Evolutionary conservation across 2,329 filamentous ascomycete genomes (phyloP).

Genomic region (Beauveria asiatica): DNA sequence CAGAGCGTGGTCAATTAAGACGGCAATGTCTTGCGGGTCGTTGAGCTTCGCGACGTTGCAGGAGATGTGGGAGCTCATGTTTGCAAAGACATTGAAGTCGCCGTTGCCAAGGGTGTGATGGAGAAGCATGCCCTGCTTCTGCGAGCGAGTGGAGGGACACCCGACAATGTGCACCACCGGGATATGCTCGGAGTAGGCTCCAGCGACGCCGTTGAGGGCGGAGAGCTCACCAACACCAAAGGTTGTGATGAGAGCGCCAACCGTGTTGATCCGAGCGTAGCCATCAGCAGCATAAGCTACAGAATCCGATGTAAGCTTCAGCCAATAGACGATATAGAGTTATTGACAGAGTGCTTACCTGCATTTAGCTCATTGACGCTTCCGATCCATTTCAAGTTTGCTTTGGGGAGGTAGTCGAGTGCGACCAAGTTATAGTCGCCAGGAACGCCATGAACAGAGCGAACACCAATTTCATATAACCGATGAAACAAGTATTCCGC

Average conservation of each 20-base stretch:
- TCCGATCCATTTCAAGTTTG: slow-evolving; percentile 55
- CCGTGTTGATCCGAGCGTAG: slow-evolving; percentile 64
- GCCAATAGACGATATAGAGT: not conserved
- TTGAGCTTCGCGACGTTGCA: slow-evolving; percentile 63
- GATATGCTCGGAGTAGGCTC: slow-evolving; percentile 65
- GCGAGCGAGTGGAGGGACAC: slow-evolving; percentile 39
- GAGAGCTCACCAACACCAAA: slow-evolving; percentile 71
- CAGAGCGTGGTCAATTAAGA: slow-evolving; percentile 70
- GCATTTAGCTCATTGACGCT: slow-evolving; percentile 69
- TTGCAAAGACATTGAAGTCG: slow-evolving; percentile 73
- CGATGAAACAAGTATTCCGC: slow-evolving; percentile 61
- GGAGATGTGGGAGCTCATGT: slow-evolving; percentile 67
- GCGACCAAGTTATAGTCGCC: slow-evolving; percentile 66
- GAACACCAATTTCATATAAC: slow-evolving; percentile 54
- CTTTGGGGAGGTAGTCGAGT: slow-evolving; percentile 55
- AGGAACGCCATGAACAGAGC: slow-evolving; percentile 60
- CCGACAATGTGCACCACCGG: slow-evolving; percentile 63
- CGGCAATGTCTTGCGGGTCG: slow-evolving; percentile 59
- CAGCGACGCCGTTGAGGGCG: slow-evolving; percentile 64
- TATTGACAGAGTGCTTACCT: slow-evolving; percentile 29
- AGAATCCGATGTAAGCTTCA: slow-evolving; percentile 11
- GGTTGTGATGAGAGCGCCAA: slow-evolving; percentile 63
- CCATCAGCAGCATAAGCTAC: slow-evolving; percentile 71
- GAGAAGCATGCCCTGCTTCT: slow-evolving; percentile 39
- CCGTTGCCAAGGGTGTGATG: slow-evolving; percentile 70